Evolutionary conservation across 2,329 filamentous ascomycete species (phyloP), one percentile per base, ranked within the genome.

Genomic region (Grosmannia huntii): DNA sequence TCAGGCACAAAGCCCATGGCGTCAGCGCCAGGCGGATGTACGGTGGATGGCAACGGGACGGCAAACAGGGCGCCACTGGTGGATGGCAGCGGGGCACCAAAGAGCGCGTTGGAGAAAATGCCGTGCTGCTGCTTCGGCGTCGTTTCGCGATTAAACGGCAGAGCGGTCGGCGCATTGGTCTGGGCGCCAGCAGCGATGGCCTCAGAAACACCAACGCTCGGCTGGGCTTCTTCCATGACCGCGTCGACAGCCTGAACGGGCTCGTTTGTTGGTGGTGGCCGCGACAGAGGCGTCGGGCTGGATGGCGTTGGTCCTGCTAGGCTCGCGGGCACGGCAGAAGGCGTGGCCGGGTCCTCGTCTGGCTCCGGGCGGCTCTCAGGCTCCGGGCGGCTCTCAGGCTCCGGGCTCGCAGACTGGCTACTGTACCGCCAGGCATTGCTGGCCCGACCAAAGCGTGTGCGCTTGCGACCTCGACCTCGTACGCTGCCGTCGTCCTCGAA

Each of bases 351-450:
- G 3, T n/a, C 7, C 41, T 46, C 53, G 5, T 60, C 60, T 2
- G 53, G 59, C 56, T n/a, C n/a, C n/a, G n/a, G 64, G 62, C 1
- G 60, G 60, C 25, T 60, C 58, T 77, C 71, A 38, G 75, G 77
- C 65, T 86, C 80, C 3, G 89, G 87, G 56, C 85, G n/a, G 46
- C 3, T 28, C 25, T 77, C 71, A 38, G 75, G 77, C 65, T 86
- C 80, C 3, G 89, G 87, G 56, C 85, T 91, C 9, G 83, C 84
- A 1, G 87, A 86, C 58, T 82, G 79, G 65, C 85, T 87, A 25
- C 78, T 77, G 65, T 91, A 87, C 62, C 80, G 84, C 92, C 92
- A 96, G 31, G 81, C 76, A 33, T 76, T 80, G 65, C 83, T 85
- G 56, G 82, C 76, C 61, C 84, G 76, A 60, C 84, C 81, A 69